Evolutionary conservation across 352 stramenopile genomes (phyloP).

Genomic region (Pythium folliculosum): DNA sequence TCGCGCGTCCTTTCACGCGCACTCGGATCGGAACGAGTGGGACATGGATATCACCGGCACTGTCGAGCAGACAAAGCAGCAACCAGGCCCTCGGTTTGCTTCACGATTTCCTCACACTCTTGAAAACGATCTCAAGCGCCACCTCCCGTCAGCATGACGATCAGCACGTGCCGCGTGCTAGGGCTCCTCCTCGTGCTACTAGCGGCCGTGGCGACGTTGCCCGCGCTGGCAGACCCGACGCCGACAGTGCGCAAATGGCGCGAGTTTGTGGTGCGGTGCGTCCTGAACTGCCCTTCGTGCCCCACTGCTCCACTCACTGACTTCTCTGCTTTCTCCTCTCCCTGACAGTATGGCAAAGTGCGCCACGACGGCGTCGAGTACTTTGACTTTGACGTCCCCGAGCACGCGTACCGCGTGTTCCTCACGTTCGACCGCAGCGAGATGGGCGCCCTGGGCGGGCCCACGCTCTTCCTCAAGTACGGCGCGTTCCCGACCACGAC

Average conservation of each 20-base stretch:
- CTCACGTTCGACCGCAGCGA: slow-evolving; percentile 26
- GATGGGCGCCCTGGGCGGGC: slow-evolving; percentile 10
- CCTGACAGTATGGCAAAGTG: slow-evolving; percentile 29
- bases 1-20: background rate
- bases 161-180: background rate
- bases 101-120: background rate
- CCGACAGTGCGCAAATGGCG: slow-evolving; percentile 17
- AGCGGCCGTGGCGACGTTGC: background rate
- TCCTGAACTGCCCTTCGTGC: background rate
- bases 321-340: background rate
- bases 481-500: slow-evolving; percentile 25
- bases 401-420: slow-evolving; percentile 20
- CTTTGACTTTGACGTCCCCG: slow-evolving; percentile 36
- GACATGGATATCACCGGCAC: background rate
- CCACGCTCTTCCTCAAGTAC: slow-evolving; percentile 36
- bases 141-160: background rate
- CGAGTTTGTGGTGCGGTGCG: slow-evolving; percentile 20
- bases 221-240: background rate
- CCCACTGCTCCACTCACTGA: background rate
- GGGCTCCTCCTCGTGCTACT: background rate
- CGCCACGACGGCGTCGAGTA: slow-evolving; percentile 35
- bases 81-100: background rate
- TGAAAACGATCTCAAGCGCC: background rate
- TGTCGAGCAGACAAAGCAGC: background rate
- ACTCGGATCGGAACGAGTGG: background rate